Evolutionary conservation across 805 yeast species (phyloP).

Genomic region (Sugiyamaella valdiviana): DNA sequence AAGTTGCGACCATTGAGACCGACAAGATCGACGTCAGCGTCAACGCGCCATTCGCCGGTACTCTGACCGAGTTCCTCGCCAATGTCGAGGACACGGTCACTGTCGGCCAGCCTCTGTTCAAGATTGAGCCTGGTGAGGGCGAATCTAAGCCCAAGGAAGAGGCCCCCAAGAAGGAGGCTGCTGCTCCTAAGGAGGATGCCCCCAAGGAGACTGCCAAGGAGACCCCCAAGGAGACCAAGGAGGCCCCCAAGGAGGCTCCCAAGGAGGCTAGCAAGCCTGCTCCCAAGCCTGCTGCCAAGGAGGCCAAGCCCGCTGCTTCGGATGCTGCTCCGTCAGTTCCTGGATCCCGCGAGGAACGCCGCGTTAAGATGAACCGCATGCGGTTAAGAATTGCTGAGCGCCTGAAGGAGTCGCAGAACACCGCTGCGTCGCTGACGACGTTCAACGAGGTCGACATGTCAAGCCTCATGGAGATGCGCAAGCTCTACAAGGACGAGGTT

Average conservation of each 20-base stretch:
- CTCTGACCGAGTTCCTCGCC: slow-evolving; percentile 75
- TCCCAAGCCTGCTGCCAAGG: slow-evolving; percentile 28
- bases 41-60: slow-evolving; percentile 89
- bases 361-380: slow-evolving; percentile 99
- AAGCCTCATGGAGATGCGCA: slow-evolving; percentile 85
- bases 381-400: slow-evolving; percentile 98
- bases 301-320: slow-evolving; percentile 33
- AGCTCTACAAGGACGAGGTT: slow-evolving; percentile 92
- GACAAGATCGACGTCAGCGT: slow-evolving; percentile 98
- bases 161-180: slow-evolving; percentile 21
- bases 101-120: slow-evolving; percentile 88
- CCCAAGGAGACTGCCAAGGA: slow-evolving; percentile 22
- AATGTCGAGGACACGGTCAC: slow-evolving; percentile 86
- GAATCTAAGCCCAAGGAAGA: slow-evolving; percentile 24
- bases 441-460: slow-evolving; percentile 98
- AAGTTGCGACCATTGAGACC: slow-evolving; percentile 94
- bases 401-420: slow-evolving; percentile 97
- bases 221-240: slow-evolving; percentile 28
- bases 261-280: slow-evolving; percentile 33
- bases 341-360: slow-evolving; percentile 79
- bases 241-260: slow-evolving; percentile 20
- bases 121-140: slow-evolving; percentile 73
- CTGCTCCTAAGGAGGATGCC: slow-evolving; percentile 22
- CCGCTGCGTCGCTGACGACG: slow-evolving; percentile 96
- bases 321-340: slow-evolving; percentile 34